phyloP scores from a whole-genome alignment of 345 rosid genomes.

The Boechera stricta region DNA sequence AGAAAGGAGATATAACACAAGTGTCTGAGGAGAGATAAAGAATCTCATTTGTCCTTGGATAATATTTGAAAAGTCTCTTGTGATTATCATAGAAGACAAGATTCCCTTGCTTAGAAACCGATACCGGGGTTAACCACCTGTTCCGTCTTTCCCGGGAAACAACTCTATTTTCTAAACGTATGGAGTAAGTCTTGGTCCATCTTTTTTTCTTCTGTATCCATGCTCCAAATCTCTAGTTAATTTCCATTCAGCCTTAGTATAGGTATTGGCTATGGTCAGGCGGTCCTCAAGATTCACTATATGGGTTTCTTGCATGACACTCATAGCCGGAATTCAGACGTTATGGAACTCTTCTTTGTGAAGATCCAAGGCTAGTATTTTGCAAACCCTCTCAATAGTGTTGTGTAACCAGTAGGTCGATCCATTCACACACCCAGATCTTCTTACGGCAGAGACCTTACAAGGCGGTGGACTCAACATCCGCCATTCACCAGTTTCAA shows the following conservation, averaged over 20 bases:
- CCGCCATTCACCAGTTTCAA: constrained; percentile 11
- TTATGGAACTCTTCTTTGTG: constrained; percentile 10
- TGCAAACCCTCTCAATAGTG: too few relatives aligned
- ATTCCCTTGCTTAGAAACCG: background rate
- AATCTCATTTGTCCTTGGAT: background rate
- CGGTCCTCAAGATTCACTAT: background rate
- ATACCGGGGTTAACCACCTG: background rate
- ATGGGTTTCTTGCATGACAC: background rate
- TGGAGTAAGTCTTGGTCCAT: constrained; percentile 5
- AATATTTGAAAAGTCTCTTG: constrained; percentile 6
- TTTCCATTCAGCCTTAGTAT: background rate
- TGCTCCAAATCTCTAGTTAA: constrained; percentile 2
- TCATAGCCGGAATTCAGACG: background rate
- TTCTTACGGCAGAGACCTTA: background rate
- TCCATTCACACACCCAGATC: background rate
- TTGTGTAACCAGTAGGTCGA: background rate
- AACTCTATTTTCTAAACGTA: background rate
- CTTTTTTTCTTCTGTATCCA: background rate
- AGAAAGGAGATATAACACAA: constrained; percentile 4
- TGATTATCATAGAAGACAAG: constrained; percentile 10
- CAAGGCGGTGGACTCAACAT: constrained; percentile 12
- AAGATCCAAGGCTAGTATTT: constrained; percentile 17
- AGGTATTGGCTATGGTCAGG: constrained; percentile 1
- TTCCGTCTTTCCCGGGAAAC: background rate
- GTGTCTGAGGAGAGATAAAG: background rate